A percentile compares a stretch with the other conserved stretches of the same genome.
Conservation (phyloP, 2,329 filamentous ascomycete species). For the Sporothrix protearum region DNA sequence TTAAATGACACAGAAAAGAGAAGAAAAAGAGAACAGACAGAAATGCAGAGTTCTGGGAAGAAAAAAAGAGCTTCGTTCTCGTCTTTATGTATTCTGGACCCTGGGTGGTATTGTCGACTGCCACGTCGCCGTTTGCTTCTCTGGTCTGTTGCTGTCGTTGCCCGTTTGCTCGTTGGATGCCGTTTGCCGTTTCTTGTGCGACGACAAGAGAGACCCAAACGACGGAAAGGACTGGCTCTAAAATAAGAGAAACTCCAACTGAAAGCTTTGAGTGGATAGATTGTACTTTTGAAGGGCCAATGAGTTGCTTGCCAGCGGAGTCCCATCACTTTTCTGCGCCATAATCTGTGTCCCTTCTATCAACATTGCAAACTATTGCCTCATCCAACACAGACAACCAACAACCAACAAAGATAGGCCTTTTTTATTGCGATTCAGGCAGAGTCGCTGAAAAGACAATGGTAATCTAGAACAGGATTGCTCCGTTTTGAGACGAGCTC, state of each 20-base stretch:
- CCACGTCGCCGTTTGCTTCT: not conserved
- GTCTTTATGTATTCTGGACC: not conserved
- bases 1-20: not conserved
- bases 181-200: constrained; percentile 12
- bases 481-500: too few relatives aligned
- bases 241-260: not conserved
- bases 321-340: too few relatives aligned
- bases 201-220: not conserved
- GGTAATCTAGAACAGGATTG: too few relatives aligned
- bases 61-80: not conserved
- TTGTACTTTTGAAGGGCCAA: too few relatives aligned
- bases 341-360: too few relatives aligned
- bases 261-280: too few relatives aligned
- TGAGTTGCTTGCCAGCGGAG: too few relatives aligned
- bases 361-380: too few relatives aligned
- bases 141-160: not conserved
- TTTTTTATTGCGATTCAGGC: too few relatives aligned
- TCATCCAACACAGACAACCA: too few relatives aligned
- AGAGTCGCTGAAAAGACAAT: too few relatives aligned
- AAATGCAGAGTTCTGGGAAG: not conserved
- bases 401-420: too few relatives aligned
- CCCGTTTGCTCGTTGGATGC: constrained; percentile 1
- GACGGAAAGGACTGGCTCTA: not conserved
- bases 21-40: not conserved
- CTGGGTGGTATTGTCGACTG: not conserved